These are phyloP conservation scores for Tolypocladium ovalisporum DNA, from an alignment of 2,329 filamentous ascomycete species.

Conservation along the genomic window DNA sequence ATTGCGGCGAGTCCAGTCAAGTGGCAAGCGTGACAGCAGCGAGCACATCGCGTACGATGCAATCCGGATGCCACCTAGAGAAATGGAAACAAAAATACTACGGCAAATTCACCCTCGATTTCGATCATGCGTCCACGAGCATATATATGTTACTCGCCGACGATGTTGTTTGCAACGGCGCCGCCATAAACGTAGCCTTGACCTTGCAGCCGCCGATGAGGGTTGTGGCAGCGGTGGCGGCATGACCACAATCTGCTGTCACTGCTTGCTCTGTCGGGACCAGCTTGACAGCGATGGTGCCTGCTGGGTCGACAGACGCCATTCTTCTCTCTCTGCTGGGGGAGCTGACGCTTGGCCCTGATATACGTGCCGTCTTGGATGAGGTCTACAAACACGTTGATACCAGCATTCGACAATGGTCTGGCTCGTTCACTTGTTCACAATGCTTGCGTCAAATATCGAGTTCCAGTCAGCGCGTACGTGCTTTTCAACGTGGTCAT, in stretches of 20 bases:
- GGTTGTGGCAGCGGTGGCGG: not conserved
- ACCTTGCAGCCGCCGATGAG: slow-evolving; percentile 16
- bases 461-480: too few relatives aligned
- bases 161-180: not conserved
- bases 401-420: slow-evolving; percentile 32
- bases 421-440: slow-evolving; percentile 51
- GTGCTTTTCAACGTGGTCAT: too few relatives aligned
- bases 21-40: slow-evolving; percentile 39
- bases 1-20: too few relatives aligned
- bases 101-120: too few relatives aligned
- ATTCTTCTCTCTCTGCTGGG: slow-evolving; percentile 43
- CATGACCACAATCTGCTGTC: slow-evolving; percentile 22
- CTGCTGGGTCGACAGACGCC: slow-evolving; percentile 47
- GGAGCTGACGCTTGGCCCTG: slow-evolving; percentile 48
- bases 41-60: slow-evolving; percentile 40
- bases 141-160: slow-evolving; percentile 1
- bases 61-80: too few relatives aligned
- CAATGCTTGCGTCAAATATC: too few relatives aligned
- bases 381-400: too few relatives aligned
- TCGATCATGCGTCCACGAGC: too few relatives aligned
- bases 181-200: slow-evolving; percentile 4
- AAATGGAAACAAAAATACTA: too few relatives aligned
- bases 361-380: slow-evolving; percentile 33
- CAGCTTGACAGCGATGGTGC: slow-evolving; percentile 50
- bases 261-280: too few relatives aligned